Conservation (phyloP, 2,329 filamentous ascomycete genomes). For the Talaromyces funiculosus region DNA sequence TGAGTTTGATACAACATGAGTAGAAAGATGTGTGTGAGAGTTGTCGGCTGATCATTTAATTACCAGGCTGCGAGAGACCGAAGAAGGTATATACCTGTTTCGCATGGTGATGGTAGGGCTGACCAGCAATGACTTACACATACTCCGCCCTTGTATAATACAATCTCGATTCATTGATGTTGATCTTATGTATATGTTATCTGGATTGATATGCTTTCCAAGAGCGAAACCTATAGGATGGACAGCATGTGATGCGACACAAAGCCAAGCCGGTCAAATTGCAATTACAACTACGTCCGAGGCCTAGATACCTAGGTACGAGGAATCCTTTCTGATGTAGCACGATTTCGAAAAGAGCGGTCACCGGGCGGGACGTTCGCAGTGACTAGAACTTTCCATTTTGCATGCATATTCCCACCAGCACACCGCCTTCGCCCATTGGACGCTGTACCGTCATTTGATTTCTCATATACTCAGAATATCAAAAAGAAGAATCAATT, state of each 20-base stretch:
- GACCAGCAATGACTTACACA: not conserved
- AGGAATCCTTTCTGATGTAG: not conserved
- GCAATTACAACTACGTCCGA: not conserved
- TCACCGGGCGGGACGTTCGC: not conserved
- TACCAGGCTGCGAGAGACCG: slow-evolving; percentile 43
- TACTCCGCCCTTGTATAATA: not conserved
- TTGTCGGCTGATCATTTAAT: slow-evolving; percentile 9
- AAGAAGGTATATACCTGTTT: slow-evolving; percentile 49
- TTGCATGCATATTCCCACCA: not conserved
- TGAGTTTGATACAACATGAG: slow-evolving; percentile 24
- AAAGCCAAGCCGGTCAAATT: not conserved
- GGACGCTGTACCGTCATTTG: not conserved
- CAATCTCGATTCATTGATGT: not conserved
- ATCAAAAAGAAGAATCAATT: not conserved
- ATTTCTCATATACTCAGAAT: not conserved
- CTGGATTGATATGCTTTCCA: not conserved
- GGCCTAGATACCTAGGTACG: not conserved
- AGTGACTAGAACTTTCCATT: not conserved
- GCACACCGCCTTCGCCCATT: too few species aligned
- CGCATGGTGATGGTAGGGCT: slow-evolving; percentile 15
- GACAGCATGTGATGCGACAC: not conserved
- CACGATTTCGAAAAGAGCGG: not conserved
- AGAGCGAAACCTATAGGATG: not conserved
- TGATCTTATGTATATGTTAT: not conserved
- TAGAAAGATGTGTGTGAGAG: not conserved